Base-by-base conservation (phyloP, 345 rosid genomes). In the Bruguiera gymnorhiza region DNA sequence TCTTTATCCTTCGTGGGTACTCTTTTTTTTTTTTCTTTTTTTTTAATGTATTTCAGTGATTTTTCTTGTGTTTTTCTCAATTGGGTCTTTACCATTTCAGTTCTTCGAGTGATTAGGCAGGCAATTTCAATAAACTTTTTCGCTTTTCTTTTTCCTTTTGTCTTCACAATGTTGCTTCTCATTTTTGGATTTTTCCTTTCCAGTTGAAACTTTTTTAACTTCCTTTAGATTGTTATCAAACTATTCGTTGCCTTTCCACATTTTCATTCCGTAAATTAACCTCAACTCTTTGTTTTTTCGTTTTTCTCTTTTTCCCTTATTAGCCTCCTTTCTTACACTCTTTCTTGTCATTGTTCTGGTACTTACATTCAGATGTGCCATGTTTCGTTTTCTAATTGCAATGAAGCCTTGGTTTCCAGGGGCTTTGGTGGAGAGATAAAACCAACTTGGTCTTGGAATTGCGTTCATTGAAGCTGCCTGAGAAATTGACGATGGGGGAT, bases 401-500 rank as follows among this genome's bases (percentile, higher is more conserved):
- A 23, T 10, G 52, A 10, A 34, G 37, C 55, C 15, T 67, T 48
- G 65, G 23, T 71, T 72, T 73, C 48, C 79, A 73, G 75, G 76
- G 36, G 66, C 36, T 69, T 3, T 72, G 71, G 67, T 71, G 31
- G 46, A 74, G 54, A 63, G 68, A 55, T 8, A 13, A 23, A 9
- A 23, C 37, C 62, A 60, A 58, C 67, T 72, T 64, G 73, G 56
- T 68, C 46, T 46, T 32, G 48, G 79, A 46, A 31, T 64, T 56
- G 62, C 56, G n/a, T 62, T 54, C 58, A 27, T 51, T 63, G 64
- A 27, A 57, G 24, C 53, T 63, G 39, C n/a, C n/a, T 11, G 18
- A 63, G 69, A 48, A 62, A 60, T 74, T 61, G 62, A 43, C 67
- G 53, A 93, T 91, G 99, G 97, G 97, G 62, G 97, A 95, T 82